Percentiles rank a stretch among this genome's conserved stretches.
These are phyloP conservation scores for Russula sp. DNA, from an alignment of 768 basidiomycete genomes.

Conservation along the genomic window DNA sequence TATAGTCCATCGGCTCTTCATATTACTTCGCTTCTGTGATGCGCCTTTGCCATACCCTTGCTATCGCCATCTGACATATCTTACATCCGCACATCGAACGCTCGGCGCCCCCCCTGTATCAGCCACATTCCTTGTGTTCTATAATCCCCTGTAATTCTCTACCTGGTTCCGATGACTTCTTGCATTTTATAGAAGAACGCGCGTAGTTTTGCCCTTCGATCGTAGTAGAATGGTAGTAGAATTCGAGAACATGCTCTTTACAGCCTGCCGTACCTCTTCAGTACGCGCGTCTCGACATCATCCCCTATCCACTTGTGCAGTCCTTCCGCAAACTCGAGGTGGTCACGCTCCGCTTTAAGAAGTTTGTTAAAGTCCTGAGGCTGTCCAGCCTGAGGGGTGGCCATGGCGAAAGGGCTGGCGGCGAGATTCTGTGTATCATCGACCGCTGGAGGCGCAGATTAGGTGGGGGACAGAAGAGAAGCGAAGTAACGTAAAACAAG, in stretches of 20 bases:
- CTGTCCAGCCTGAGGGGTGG: constrained; percentile 42
- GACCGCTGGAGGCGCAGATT: constrained; percentile 47
- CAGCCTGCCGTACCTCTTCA: constrained; percentile 70
- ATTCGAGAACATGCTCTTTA: constrained; percentile 25
- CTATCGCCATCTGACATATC: constrained; percentile 5
- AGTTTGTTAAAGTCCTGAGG: constrained; percentile 85
- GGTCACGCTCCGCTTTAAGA: constrained; percentile 88
- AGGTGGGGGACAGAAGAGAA: constrained; percentile 13
- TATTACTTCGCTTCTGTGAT: neutral
- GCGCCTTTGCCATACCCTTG: neutral
- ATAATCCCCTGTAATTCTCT: neutral
- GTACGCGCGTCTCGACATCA: constrained; percentile 72
- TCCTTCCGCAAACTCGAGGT: constrained; percentile 86
- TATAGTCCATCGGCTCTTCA: constrained; percentile 36
- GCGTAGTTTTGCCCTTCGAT: neutral
- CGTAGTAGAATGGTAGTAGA: neutral
- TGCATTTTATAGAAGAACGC: constrained; percentile 7
- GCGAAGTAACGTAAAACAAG: constrained; percentile 19
- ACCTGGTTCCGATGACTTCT: neutral
- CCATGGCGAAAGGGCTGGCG: constrained; percentile 57
- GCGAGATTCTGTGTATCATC: constrained; percentile 74
- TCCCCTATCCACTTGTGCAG: constrained; percentile 78
- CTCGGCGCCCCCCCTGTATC: constrained; percentile 4
- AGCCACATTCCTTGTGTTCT: neutral
- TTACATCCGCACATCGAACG: constrained; percentile 2